Conservation (phyloP, 805 yeast species). For the Ogataea glucozyma region DNA sequence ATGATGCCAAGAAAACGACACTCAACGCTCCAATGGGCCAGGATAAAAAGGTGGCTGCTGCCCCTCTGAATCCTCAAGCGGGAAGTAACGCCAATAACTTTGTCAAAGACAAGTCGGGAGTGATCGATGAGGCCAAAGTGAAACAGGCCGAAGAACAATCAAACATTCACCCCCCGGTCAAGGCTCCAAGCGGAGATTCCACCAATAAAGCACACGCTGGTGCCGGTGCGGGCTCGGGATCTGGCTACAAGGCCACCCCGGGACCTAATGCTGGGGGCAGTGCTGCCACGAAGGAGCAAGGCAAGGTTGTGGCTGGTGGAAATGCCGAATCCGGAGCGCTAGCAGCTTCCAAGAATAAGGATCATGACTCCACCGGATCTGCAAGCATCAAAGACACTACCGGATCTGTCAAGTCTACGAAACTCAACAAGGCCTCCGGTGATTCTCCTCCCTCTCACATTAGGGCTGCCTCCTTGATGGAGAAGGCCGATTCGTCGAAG, state of each 20-base stretch:
- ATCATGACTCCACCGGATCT: not conserved
- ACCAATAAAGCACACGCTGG: slow-evolving; percentile 6
- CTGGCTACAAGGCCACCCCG: slow-evolving; percentile 4
- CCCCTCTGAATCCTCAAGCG: slow-evolving; percentile 19
- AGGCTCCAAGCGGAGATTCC: slow-evolving; percentile 24
- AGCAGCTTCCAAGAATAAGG: not conserved
- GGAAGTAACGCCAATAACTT: slow-evolving; percentile 29
- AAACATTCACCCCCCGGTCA: slow-evolving; percentile 23
- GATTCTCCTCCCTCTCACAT: no score
- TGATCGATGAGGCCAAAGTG: slow-evolving; percentile 44
- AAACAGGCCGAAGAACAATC: slow-evolving; percentile 37
- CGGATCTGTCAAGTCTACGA: no score
- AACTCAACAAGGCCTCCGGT: no score
- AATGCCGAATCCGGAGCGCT: not conserved
- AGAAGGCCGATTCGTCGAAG: not conserved
- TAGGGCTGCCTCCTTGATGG: not conserved
- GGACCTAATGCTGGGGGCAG: slow-evolving; percentile 11
- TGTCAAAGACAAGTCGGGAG: slow-evolving; percentile 38
- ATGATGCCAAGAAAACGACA: slow-evolving; percentile 16
- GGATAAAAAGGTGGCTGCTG: slow-evolving; percentile 11
- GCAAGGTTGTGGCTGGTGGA: slow-evolving; percentile 7
- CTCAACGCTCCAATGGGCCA: slow-evolving; percentile 10
- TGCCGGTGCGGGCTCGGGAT: not conserved
- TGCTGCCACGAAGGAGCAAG: slow-evolving; percentile 15
- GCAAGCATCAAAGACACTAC: not conserved